Percentiles rank a stretch among this genome's conserved stretches.
Conservation (phyloP, 495 filamentous ascomycete species). For the Neurospora africana region DNA sequence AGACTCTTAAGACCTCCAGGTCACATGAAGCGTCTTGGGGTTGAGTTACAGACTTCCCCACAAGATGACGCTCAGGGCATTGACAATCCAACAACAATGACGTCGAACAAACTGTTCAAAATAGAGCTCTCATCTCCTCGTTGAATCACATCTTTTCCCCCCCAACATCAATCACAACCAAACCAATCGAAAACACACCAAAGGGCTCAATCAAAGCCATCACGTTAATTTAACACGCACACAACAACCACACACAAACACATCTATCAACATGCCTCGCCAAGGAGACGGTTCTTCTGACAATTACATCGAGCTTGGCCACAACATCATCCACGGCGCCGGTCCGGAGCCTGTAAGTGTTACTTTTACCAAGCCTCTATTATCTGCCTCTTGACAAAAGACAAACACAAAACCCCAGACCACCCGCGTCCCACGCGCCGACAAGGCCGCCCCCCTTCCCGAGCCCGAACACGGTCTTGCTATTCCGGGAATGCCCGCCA, state of each 20-base stretch:
- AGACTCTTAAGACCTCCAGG: not conserved
- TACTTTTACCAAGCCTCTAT: not conserved
- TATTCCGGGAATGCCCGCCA: conserved; percentile 18
- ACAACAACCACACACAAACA: not conserved
- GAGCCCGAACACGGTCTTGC: conserved; percentile 25
- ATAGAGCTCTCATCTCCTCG: not conserved
- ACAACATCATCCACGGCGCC: conserved; percentile 34
- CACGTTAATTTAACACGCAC: not conserved
- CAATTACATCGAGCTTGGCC: conserved; percentile 23
- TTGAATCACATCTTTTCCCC: not conserved
- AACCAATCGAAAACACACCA: not conserved
- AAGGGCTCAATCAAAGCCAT: not conserved
- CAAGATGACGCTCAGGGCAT: not conserved
- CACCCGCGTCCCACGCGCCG: conserved; percentile 21
- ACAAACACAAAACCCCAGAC: conserved; percentile 3
- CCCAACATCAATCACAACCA: not conserved
- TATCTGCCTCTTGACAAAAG: not conserved
- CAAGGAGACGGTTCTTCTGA: conserved; percentile 26
- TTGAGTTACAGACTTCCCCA: not conserved
- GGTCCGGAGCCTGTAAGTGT: conserved; percentile 14
- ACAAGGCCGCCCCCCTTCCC: conserved; percentile 31
- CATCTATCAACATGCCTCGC: conserved; percentile 25
- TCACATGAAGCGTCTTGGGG: not conserved
- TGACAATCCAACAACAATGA: not conserved
- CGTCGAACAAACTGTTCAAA: not conserved